These are phyloP conservation scores for Crithidia sp. DNA, from an alignment of 208 protist genomes.

Conservation along the genomic window DNA sequence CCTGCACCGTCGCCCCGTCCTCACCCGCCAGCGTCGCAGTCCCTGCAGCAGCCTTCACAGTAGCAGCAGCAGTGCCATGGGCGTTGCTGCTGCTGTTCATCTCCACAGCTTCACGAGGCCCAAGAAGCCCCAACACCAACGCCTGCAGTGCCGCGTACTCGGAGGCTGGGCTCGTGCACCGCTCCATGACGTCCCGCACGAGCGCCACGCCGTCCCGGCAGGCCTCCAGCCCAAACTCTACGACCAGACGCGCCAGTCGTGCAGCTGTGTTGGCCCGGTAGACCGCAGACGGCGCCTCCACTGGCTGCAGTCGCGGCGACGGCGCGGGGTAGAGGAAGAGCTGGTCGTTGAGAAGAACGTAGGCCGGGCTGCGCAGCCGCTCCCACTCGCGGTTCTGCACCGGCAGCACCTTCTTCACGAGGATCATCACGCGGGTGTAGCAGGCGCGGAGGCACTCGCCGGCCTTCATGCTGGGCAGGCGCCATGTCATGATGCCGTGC, in stretches of 20 bases:
- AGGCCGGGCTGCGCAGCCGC: conserved; percentile 58
- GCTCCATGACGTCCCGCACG: conserved; percentile 74
- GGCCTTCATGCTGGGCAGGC: conserved; percentile 72
- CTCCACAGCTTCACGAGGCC: not conserved
- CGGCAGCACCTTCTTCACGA: conserved; percentile 63
- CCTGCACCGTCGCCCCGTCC: conserved; percentile 20
- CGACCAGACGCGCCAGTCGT: conserved; percentile 57
- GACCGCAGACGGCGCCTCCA: conserved; percentile 11
- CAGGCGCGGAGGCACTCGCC: conserved; percentile 45
- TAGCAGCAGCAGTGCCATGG: not conserved
- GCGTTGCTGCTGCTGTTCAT: not conserved
- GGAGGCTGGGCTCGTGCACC: conserved; percentile 59
- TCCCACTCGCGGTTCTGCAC: conserved; percentile 64
- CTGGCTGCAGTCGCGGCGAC: not conserved
- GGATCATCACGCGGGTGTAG: conserved; percentile 69
- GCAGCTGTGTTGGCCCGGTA: conserved; percentile 36
- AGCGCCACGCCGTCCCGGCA: conserved; percentile 64
- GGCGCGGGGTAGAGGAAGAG: conserved; percentile 53
- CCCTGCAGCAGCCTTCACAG: not conserved
- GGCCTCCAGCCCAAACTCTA: conserved; percentile 83
- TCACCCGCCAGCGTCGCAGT: conserved; percentile 2
- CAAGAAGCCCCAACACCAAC: conserved; percentile 57
- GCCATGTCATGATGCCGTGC: conserved; percentile 84
- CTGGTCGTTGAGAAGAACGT: conserved; percentile 75
- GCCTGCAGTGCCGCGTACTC: conserved; percentile 66